Percentiles rank a stretch among this genome's conserved stretches.
These are phyloP conservation scores for Xylaria intraflava DNA, from an alignment of 495 filamentous ascomycete genomes.

Conservation along the genomic window DNA sequence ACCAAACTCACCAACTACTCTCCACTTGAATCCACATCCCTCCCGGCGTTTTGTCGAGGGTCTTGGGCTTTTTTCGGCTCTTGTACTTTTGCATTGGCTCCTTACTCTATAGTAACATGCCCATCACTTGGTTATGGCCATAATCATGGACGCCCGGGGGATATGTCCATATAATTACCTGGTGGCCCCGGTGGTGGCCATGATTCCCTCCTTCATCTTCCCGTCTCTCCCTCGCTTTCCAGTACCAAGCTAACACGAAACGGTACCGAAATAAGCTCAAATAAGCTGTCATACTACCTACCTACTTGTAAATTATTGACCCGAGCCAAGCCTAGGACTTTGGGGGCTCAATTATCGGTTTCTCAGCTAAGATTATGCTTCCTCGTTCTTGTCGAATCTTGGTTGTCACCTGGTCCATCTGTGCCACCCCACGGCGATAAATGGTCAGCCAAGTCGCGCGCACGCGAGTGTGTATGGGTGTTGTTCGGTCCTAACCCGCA, in stretches of 20 bases:
- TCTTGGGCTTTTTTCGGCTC: constrained; percentile 1
- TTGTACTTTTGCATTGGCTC: constrained; percentile 3
- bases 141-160: constrained; percentile 3
- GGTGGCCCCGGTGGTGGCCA: not conserved
- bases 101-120: not conserved
- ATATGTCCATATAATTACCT: constrained; percentile 7
- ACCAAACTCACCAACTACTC: constrained; percentile 7
- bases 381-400: not conserved
- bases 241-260: not conserved
- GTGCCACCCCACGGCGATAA: constrained; percentile 7
- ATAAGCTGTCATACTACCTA: not conserved
- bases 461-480: not conserved
- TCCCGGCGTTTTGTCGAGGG: constrained; percentile 6
- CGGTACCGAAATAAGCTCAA: too few relatives aligned
- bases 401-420: constrained; percentile 6
- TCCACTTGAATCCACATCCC: constrained; percentile 10
- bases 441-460: constrained; percentile 10
- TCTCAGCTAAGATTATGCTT: constrained; percentile 10
- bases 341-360: not conserved
- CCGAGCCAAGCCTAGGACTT: constrained; percentile 9
- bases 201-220: not conserved
- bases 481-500: constrained; percentile 7
- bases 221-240: not conserved
- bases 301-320: constrained; percentile 1
- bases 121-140: constrained; percentile 1